Base-by-base conservation (phyloP, 805 yeast genomes). In the Wickerhamomyces xylosicus region DNA sequence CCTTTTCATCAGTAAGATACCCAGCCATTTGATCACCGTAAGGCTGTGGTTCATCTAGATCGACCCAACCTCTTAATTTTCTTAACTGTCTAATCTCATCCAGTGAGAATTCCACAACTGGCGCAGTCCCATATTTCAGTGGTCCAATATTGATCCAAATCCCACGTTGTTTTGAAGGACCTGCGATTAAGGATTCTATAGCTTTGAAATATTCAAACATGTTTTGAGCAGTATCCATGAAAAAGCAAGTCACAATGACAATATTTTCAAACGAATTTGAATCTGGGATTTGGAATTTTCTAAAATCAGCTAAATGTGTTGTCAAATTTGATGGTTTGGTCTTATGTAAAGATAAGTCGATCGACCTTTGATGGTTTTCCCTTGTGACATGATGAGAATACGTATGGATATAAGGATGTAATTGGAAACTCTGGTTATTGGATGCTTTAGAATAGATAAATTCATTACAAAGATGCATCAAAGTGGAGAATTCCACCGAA, bases 91-190 rank as follows among this genome's bases (percentile, higher is more conserved):
- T 57, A 36, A 89, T 54, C 53, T 89, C 97, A n/a, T 80, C 79
- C 13, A 72, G 63, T 31, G 77, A 78, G 22, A 86, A 62, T 55
- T 89, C 95, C 22, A 79, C 75, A 54, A 72, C 66, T 36, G 95
- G 78, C 39, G 87, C 83, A 3, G 86, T 76, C 1, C 97, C 97
- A 65, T 92, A 90, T 57, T 89, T 83, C 44, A 92, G 65, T 0
- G 98, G 98, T 0, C 98, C 98, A 13, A 78, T 67, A 54, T 92
- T 90, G 45, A 90, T 74, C 97, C 97, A 90, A 33, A 70, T 65
- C 0, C 85, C 79, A 3, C 68, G 68, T 14, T 62, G 63, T 10
- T 13, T 25, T 8, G 29, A n/a, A 7, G n/a, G n/a, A 8, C 62
- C 64, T 8, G 52, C 50, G 10, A 66, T 59, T 28, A 79, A 49